These are phyloP conservation scores for Musa itinerans DNA, from an alignment of 176 grass and related monocot species.

Conservation along the genomic window DNA sequence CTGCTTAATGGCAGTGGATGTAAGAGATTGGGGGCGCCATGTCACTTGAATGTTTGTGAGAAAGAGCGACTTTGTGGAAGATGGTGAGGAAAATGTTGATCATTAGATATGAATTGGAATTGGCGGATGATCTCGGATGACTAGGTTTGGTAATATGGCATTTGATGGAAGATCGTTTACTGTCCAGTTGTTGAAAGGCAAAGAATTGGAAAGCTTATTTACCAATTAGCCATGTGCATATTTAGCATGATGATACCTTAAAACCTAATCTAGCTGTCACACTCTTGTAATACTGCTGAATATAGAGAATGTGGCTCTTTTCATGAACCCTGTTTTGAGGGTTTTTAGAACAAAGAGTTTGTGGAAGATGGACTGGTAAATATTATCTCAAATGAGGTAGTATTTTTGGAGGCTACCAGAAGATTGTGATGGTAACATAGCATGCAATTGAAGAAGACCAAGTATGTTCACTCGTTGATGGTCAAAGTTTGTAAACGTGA, in stretches of 20 bases:
- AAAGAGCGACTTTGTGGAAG: too few relatives aligned
- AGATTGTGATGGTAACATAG: not conserved
- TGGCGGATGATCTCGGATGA: not conserved
- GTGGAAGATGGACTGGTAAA: not conserved
- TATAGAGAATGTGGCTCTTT: too few relatives aligned
- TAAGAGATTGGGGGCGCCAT: too few relatives aligned
- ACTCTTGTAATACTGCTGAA: too few relatives aligned
- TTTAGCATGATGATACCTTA: constrained; percentile 26
- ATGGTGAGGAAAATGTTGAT: not conserved
- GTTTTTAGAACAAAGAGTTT: too few relatives aligned
- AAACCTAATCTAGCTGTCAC: too few relatives aligned
- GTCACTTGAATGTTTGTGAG: too few relatives aligned
- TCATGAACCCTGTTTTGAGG: too few relatives aligned
- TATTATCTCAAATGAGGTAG: not conserved
- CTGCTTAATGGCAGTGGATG: too few relatives aligned
- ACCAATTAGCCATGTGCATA: not conserved
- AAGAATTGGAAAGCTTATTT: not conserved
- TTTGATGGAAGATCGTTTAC: too few relatives aligned
- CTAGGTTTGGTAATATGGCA: too few relatives aligned
- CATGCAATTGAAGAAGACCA: not conserved
- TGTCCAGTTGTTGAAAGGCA: not conserved
- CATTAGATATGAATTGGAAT: not conserved
- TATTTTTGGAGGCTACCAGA: not conserved
- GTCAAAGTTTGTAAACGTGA: not conserved
- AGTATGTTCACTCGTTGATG: not conserved